Evolutionary conservation across 75 land plant species (phyloP), one percentile per base, ranked within the genome.

Genomic region (Sequoia sempervirens): DNA sequence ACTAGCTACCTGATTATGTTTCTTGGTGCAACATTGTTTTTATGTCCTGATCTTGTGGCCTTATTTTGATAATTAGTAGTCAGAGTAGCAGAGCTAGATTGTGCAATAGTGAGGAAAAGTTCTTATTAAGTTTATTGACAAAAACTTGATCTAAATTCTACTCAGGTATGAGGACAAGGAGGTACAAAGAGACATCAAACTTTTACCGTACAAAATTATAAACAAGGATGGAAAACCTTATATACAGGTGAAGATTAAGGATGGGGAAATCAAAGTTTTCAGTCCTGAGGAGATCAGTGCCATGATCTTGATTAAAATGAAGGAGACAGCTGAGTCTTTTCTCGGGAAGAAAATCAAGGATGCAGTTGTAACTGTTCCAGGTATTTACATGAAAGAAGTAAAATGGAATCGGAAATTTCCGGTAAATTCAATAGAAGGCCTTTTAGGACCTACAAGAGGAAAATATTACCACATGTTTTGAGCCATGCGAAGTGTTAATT

Each of bases 221-320:
- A 95, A 93, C 88, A 95, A 93, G 86, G 95, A 95, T 79, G 95
- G 92, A n/a, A 93, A 93, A 81, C 95, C 95, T 15, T 89, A 93
- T 84, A 92, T 93, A 32, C 89, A 90, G 68, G 95, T 93, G 50
- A 83, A 87, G 85, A 86, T 92, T n/a, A 91, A 89, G 84, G 94
- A 92, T 86, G 93, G 93, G 4, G 93, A 93, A 82, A 74, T 61
- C 12, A 93, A 93, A 84, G 90, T 90, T 15, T 93, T 93, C 75
- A 93, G 90, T 74, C 95, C 92, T 45, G 92, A 93, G 83, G 95
- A 93, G 69, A 92, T 93, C 82, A 92, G 93, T 84, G 93, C 93
- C 54, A 93, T 93, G 93, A 84, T 93, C 14, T 76, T 93, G 79
- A 76, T 75, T 2, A 87, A 87, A 64, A 89, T 89, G 90, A 89